These are phyloP conservation scores for Aspergillus cejpii DNA, from an alignment of 2,329 filamentous ascomycete species.

Conservation along the genomic window DNA sequence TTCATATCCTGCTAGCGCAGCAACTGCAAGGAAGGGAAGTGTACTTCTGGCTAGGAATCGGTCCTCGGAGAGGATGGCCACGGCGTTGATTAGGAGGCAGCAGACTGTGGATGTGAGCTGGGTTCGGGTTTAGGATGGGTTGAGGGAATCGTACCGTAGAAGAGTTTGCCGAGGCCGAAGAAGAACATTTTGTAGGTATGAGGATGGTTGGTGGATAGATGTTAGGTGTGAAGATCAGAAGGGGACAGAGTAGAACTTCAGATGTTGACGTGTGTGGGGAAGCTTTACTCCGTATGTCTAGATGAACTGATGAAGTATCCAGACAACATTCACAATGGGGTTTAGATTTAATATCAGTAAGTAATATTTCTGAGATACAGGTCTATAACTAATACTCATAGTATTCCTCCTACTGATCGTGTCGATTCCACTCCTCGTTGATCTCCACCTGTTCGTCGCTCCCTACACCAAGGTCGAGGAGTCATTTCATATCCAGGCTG, in stretches of 20 bases:
- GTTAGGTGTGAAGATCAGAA: constrained; percentile 7
- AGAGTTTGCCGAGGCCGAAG: constrained; percentile 61
- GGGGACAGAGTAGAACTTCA: too few relatives aligned
- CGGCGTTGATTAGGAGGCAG: constrained; percentile 84
- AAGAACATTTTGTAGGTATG: constrained; percentile 55
- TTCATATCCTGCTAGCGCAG: not conserved
- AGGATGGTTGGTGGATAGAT: constrained; percentile 1
- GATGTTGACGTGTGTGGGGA: not conserved
- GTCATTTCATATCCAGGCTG: constrained; percentile 93
- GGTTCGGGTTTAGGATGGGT: constrained; percentile 4
- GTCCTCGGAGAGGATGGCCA: constrained; percentile 90
- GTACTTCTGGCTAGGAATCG: constrained; percentile 78
- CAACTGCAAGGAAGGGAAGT: constrained; percentile 1
- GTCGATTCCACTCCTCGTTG: constrained; percentile 56
- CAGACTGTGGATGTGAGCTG: constrained; percentile 49
- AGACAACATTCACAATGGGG: too few relatives aligned
- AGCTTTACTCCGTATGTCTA: too few relatives aligned
- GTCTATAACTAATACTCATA: constrained; percentile 2
- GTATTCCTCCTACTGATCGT: constrained; percentile 32
- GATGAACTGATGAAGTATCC: too few relatives aligned
- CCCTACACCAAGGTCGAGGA: constrained; percentile 98
- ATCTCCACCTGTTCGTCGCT: constrained; percentile 64
- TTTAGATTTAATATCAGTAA: too few relatives aligned
- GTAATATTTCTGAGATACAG: too few relatives aligned
- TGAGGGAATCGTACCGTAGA: constrained; percentile 55